Evolutionary conservation across 1,139 yeast species (phyloP).

Genomic region (Eremothecium sinecaudum): DNA sequence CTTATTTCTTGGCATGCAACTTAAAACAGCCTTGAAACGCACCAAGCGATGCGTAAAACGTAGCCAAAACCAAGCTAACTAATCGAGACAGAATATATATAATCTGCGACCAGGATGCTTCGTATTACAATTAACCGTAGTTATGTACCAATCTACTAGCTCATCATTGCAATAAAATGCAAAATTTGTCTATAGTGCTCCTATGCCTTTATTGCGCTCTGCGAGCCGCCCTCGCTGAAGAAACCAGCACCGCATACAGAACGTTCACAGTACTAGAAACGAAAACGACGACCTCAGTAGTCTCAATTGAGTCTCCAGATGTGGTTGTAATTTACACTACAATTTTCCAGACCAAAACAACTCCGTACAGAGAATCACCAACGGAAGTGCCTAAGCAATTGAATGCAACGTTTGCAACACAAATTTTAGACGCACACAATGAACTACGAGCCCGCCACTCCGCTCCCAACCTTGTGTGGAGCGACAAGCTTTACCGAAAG

Average conservation of each 20-base stretch:
- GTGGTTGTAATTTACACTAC: conserved; percentile 6
- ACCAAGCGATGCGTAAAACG: too few relatives aligned
- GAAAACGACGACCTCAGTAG: neutral
- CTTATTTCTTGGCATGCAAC: too few relatives aligned
- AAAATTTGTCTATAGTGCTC: too few relatives aligned
- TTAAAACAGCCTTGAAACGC: too few relatives aligned
- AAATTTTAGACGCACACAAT: conserved; percentile 41
- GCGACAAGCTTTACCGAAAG: conserved; percentile 30
- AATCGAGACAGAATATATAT: too few relatives aligned
- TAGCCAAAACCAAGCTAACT: too few relatives aligned
- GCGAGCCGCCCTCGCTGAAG: too few relatives aligned
- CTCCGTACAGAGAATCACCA: conserved; percentile 18
- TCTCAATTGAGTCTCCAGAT: conserved; percentile 1
- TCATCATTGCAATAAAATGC: too few relatives aligned
- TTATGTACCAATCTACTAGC: too few relatives aligned
- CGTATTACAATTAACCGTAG: too few relatives aligned
- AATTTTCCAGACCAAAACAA: conserved; percentile 18
- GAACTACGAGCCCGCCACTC: conserved; percentile 41
- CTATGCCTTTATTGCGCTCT: too few relatives aligned
- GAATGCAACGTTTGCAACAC: conserved; percentile 28
- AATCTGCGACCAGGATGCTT: too few relatives aligned
- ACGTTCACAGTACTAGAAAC: neutral
- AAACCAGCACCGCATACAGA: neutral
- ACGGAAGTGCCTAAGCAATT: conserved; percentile 22
- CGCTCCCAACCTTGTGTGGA: conserved; percentile 38